Percentiles rank a stretch among this genome's conserved stretches.
phyloP scores from a whole-genome alignment of 805 yeast species.

The Schwanniomyces polymorphus region DNA sequence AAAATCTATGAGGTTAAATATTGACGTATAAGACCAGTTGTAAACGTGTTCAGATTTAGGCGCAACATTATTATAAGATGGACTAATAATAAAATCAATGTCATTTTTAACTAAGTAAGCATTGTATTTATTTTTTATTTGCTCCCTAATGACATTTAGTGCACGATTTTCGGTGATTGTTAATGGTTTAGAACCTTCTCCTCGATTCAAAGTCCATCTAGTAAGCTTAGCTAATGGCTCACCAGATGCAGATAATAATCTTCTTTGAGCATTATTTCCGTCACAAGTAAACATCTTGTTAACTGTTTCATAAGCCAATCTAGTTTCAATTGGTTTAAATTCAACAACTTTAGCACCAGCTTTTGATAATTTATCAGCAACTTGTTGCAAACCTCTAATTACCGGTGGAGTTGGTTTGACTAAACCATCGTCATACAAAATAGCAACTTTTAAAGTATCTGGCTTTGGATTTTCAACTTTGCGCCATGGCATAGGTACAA shows the following conservation, averaged over 20 bases:
- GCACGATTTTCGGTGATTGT: conserved; percentile 9
- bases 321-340: conserved; percentile 34
- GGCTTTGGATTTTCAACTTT: neutral
- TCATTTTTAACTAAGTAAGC: conserved; percentile 9
- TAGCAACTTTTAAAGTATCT: conserved; percentile 42
- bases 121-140: conserved; percentile 14
- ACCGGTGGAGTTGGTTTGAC: conserved; percentile 59
- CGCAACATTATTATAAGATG: conserved; percentile 10
- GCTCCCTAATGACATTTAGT: conserved; percentile 15
- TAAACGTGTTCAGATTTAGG: conserved; percentile 14
- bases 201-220: neutral
- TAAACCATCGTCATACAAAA: conserved; percentile 43
- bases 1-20: conserved; percentile 18
- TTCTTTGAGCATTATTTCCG: neutral
- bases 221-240: neutral
- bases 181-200: conserved; percentile 13
- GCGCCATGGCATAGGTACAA: conserved; percentile 24
- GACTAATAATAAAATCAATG: conserved; percentile 6
- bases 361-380: conserved; percentile 27
- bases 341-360: conserved; percentile 55
- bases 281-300: neutral
- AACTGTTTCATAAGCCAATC: too few relatives aligned
- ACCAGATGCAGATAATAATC: neutral
- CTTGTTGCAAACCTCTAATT: conserved; percentile 40
- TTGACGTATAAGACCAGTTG: conserved; percentile 18